These are phyloP conservation scores for Dissophora globulifera DNA, from an alignment of 192 early-diverging fungal genomes.

Conservation along the genomic window DNA sequence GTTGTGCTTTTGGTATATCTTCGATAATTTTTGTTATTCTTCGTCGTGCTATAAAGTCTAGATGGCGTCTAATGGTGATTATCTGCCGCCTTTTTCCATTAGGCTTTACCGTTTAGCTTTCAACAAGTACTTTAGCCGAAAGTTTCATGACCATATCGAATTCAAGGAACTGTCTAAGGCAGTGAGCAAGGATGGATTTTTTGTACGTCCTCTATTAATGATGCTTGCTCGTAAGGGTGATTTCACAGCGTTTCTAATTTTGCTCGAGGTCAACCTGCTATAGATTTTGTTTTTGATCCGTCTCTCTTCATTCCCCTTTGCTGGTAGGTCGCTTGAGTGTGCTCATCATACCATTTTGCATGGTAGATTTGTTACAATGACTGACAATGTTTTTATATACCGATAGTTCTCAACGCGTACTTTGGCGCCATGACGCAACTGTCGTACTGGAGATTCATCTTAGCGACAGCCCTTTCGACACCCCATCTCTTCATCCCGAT, in stretches of 20 bases:
- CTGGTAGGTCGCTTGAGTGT: conserved; percentile 15
- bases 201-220: no score
- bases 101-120: conserved; percentile 36
- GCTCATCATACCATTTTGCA: no score
- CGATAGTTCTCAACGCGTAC: conserved; percentile 35
- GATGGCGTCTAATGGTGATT: no score
- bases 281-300: conserved; percentile 47
- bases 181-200: conserved; percentile 39
- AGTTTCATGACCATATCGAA: conserved; percentile 32
- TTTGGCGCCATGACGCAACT: conserved; percentile 42
- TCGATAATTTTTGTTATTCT: not conserved
- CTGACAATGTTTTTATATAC: no score
- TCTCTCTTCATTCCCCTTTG: conserved; percentile 41
- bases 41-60: no score
- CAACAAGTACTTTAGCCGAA: conserved; percentile 23
- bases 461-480: conserved; percentile 27
- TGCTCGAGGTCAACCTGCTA: no score
- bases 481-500: conserved; percentile 39
- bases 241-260: no score
- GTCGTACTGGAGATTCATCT: conserved; percentile 39
- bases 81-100: no score
- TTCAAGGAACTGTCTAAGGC: conserved; percentile 42
- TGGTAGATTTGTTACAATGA: no score
- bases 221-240: no score
- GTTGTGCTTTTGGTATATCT: conserved; percentile 34